Evolutionary conservation across 2,329 filamentous ascomycete species (phyloP), one percentile per base, ranked within the genome.

Genomic region (Graphilbum sp.): DNA sequence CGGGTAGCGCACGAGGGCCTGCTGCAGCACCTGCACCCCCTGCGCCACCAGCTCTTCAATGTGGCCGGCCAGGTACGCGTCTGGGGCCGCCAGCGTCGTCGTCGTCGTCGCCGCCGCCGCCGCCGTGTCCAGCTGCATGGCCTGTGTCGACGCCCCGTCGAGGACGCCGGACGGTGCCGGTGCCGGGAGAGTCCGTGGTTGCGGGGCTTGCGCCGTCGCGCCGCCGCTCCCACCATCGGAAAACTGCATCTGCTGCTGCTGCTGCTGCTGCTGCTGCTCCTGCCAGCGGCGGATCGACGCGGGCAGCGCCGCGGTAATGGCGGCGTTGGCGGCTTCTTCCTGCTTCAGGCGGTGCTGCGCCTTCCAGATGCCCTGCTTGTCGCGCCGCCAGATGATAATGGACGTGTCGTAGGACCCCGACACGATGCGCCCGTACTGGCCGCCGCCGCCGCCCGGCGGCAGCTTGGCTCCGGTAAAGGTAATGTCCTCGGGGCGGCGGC

Each of bases 361-460:
- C 47, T 77, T 77, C 87, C 90, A 96, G 20, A 81, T 72, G 3
- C 87, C 87, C 46, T 90, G 77, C 46, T 75, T 72, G 46, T 92
- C 81, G 43, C 84, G 78, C 47, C 82, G 79, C 90, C 90, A 98
- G 40, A 98, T 83, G 46, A 95, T 87, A 48, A 98, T 85, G 11
- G 77, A 87, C 59, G 94, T 85, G 48, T 98, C 90, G 49, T 98
- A 98, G 1, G 86, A 94, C 3, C 90, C 90, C 7, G 87, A 95
- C 4, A 98, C 85, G 42, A 98, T 98, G n/a, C 87, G 78, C 10
- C 81, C 85, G 63, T 88, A 95, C 47, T 70, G 77, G 50, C 84
- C 84, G 20, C 88, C 86, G 30, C 88, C 88, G 19, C 88, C 87
- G 12, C 88, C 88, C 0, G 88, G 87, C 1, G 88, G 88, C 3